Evolutionary conservation across 352 stramenopile species (phyloP).

Genomic region (Phytophthora fragariae): DNA sequence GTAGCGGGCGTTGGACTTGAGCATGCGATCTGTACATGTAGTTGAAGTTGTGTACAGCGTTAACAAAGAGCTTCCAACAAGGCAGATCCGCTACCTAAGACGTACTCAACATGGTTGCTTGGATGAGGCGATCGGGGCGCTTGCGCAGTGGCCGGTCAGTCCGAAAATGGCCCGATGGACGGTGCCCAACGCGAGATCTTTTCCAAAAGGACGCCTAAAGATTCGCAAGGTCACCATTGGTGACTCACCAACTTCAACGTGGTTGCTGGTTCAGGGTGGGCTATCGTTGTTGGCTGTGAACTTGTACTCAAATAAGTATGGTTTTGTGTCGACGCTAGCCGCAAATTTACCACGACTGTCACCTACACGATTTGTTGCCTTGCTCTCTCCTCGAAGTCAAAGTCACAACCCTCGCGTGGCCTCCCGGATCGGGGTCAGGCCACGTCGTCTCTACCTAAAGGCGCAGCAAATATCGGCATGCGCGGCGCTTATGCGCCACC

Average conservation of each 20-base stretch:
- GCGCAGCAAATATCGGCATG: constrained; percentile 28
- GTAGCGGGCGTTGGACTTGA: constrained; percentile 64
- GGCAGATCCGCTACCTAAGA: not conserved
- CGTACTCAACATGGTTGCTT: constrained; percentile 43
- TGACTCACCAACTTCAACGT: constrained; percentile 21
- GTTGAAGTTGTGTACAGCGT: not conserved
- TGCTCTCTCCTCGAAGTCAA: constrained; percentile 29
- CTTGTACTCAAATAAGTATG: constrained; percentile 50
- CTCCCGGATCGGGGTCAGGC: constrained; percentile 11
- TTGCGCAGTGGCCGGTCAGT: constrained; percentile 25
- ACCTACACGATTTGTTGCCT: constrained; percentile 24
- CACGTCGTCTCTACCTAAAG: constrained; percentile 49
- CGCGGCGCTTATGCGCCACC: constrained; percentile 69
- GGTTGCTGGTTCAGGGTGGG: not conserved
- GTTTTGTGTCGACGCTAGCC: constrained; percentile 32
- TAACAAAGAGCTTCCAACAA: not conserved
- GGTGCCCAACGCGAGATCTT: constrained; percentile 11
- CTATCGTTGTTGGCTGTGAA: constrained; percentile 20
- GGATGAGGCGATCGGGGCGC: not conserved
- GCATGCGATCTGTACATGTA: constrained; percentile 47
- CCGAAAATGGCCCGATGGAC: constrained; percentile 30
- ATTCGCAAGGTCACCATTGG: constrained; percentile 21
- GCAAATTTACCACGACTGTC: constrained; percentile 20
- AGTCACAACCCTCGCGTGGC: constrained; percentile 25
- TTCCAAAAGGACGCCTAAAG: constrained; percentile 23